phyloP scores from a whole-genome alignment of 371 early-diverging fungal genomes.

The Mortierella sp. region DNA sequence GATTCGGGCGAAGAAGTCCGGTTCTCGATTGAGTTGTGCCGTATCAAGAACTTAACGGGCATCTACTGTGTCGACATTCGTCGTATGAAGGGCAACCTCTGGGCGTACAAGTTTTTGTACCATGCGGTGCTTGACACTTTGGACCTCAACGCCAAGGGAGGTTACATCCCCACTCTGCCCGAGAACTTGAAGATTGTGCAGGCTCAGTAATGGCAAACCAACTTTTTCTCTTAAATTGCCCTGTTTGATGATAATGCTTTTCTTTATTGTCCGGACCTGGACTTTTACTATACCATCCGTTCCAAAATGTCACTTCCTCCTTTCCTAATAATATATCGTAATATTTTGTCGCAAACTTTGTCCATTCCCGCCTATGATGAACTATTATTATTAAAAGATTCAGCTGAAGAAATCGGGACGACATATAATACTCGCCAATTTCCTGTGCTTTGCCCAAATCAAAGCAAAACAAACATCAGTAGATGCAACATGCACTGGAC shows the following conservation, averaged over 20 bases:
- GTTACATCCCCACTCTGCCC: conserved; percentile 53
- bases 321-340: too few species aligned
- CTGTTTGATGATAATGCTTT: neutral
- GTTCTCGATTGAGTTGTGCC: conserved; percentile 89
- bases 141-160: conserved; percentile 67
- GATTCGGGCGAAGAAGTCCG: conserved; percentile 88
- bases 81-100: conserved; percentile 90
- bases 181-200: conserved; percentile 38
- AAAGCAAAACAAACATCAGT: too few species aligned
- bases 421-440: too few species aligned
- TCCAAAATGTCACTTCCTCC: too few species aligned
- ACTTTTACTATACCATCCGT: too few species aligned
- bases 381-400: too few species aligned
- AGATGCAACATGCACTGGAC: too few species aligned
- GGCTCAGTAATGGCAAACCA: conserved; percentile 1
- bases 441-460: too few species aligned
- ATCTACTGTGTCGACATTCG: conserved; percentile 94
- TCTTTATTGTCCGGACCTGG: too few species aligned
- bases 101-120: conserved; percentile 94
- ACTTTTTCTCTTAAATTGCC: neutral
- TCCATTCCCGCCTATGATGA: too few species aligned
- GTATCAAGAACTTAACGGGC: conserved; percentile 88
- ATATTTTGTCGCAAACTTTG: too few species aligned
- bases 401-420: too few species aligned
- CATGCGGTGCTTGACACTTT: conserved; percentile 72